phyloP scores from a whole-genome alignment of 805 yeast genomes.

The Danielia reshetovae region DNA sequence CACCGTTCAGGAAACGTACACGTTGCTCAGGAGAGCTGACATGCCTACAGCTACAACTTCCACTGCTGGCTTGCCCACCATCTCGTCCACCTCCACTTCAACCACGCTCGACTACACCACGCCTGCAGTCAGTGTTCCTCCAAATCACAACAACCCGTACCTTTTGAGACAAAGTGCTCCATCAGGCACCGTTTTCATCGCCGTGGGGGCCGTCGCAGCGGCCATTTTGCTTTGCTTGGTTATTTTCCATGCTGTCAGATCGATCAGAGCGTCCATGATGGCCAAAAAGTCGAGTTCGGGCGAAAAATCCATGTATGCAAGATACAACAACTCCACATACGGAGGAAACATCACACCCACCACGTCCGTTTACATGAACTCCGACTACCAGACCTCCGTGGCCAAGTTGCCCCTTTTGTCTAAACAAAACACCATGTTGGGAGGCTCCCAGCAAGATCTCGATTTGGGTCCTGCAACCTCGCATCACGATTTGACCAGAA shows the following conservation, averaged over 20 bases:
- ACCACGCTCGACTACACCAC: conserved; percentile 31
- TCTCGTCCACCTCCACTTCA: conserved; percentile 12
- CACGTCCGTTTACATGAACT: conserved; percentile 3
- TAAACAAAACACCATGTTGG: conserved; percentile 17
- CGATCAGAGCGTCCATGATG: conserved; percentile 45
- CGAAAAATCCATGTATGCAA: conserved; percentile 32
- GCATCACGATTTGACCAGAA: conserved; percentile 40
- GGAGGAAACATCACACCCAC: conserved; percentile 13
- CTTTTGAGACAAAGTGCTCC: conserved; percentile 50
- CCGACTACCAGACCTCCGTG: conserved; percentile 20
- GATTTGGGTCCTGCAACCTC: conserved; percentile 28
- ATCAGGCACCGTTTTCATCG: conserved; percentile 79
- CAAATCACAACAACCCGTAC: conserved; percentile 60
- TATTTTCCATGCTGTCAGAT: conserved; percentile 49
- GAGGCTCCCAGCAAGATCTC: conserved; percentile 24
- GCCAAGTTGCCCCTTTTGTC: conserved; percentile 33
- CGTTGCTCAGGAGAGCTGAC: no score
- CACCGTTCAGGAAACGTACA: no score
- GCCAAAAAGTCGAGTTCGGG: conserved; percentile 43
- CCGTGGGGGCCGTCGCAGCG: conserved; percentile 68
- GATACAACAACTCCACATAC: conserved; percentile 29
- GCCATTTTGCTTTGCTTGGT: conserved; percentile 50
- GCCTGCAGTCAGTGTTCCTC: conserved; percentile 55
- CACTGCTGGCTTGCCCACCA: conserved; percentile 13
- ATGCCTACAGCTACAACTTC: conserved; percentile 2